Evolutionary conservation across 2,329 filamentous ascomycete species (phyloP).

Genomic region (Hypoxylon sp.): DNA sequence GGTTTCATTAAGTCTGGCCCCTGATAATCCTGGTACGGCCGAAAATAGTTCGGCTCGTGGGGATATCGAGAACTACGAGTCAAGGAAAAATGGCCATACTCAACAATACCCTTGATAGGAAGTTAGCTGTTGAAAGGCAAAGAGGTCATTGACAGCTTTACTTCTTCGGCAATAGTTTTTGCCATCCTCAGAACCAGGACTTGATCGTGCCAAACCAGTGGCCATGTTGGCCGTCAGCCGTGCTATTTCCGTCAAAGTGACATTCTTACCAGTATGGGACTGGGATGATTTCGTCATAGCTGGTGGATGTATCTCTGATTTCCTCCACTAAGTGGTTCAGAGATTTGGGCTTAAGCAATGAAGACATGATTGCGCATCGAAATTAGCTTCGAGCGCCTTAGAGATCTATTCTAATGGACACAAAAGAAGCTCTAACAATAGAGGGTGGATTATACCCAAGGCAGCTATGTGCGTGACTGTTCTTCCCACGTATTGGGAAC

Average conservation of each 20-base stretch:
- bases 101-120: slow-evolving; percentile 5
- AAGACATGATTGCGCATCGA: slow-evolving; percentile 32
- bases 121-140: background rate
- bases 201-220: slow-evolving; percentile 41
- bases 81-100: slow-evolving; percentile 21
- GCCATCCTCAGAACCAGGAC: slow-evolving; percentile 46
- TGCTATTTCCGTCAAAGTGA: slow-evolving; percentile 40
- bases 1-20: too few species aligned
- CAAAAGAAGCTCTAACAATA: too few species aligned
- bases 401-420: too few species aligned
- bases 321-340: slow-evolving; percentile 29
- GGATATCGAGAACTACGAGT: slow-evolving; percentile 30
- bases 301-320: slow-evolving; percentile 40
- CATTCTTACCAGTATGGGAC: slow-evolving; percentile 44
- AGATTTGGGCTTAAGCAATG: slow-evolving; percentile 23
- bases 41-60: slow-evolving; percentile 16
- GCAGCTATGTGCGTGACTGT: background rate
- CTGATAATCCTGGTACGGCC: too few species aligned
- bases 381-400: too few species aligned
- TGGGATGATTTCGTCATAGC: slow-evolving; percentile 41
- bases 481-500: too few species aligned
- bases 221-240: slow-evolving; percentile 33
- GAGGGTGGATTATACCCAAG: background rate
- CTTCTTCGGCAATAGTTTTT: slow-evolving; percentile 44
- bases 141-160: slow-evolving; percentile 13